Percentiles rank a stretch among this genome's conserved stretches.
phyloP scores from a whole-genome alignment of 1,284 basidiomycete species.

The Pholiota adiposa region DNA sequence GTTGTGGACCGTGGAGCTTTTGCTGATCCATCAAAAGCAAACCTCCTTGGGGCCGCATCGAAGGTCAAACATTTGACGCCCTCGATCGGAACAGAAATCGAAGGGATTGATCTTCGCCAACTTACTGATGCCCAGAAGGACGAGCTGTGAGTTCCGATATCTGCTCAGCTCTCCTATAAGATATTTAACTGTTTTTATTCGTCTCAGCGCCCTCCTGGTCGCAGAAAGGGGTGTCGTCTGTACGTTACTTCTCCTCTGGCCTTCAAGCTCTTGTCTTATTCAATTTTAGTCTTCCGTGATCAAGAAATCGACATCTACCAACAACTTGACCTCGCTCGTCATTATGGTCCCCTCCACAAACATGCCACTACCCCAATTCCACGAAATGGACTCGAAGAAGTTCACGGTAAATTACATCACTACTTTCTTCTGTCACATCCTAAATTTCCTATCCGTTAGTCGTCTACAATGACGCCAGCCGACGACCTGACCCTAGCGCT shows the following conservation, averaged over 20 bases:
- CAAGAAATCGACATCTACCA: conserved; percentile 72
- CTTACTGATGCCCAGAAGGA: conserved; percentile 65
- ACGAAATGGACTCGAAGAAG: conserved; percentile 75
- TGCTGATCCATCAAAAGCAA: conserved; percentile 65
- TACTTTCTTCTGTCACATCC: neutral
- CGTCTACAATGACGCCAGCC: conserved; percentile 70
- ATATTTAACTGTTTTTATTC: conserved; percentile 6
- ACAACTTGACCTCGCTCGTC: conserved; percentile 72
- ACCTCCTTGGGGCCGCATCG: conserved; percentile 55
- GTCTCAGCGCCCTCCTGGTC: conserved; percentile 60
- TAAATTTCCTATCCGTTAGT: conserved; percentile 40
- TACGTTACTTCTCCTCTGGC: conserved; percentile 37
- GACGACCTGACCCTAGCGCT: conserved; percentile 69
- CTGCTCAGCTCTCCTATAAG: conserved; percentile 1
- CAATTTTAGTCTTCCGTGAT: conserved; percentile 64
- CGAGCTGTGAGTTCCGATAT: conserved; percentile 50
- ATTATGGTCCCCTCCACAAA: conserved; percentile 82
- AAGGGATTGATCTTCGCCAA: conserved; percentile 66
- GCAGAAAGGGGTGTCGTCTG: conserved; percentile 75
- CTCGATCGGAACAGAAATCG: conserved; percentile 66
- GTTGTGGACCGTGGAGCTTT: conserved; percentile 67
- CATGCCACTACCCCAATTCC: conserved; percentile 84
- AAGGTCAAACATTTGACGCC: conserved; percentile 68
- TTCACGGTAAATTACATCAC: conserved; percentile 57
- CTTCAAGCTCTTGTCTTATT: conserved; percentile 28